These are phyloP conservation scores for Thymus mandschuricus DNA, from an alignment of 257 asterid genomes.

Conservation along the genomic window DNA sequence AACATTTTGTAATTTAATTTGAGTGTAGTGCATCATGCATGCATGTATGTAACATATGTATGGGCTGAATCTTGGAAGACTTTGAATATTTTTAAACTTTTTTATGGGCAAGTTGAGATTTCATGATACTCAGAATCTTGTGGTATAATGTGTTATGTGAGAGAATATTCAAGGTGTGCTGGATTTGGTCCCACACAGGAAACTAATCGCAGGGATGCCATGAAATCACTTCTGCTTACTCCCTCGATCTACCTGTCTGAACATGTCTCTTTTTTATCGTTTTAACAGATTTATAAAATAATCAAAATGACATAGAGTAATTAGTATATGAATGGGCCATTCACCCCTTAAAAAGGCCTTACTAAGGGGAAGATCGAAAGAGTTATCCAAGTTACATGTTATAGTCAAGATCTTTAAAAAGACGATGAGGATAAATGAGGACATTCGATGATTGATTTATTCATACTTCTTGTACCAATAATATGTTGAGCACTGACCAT, in stretches of 20 bases:
- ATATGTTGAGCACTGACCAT: no score
- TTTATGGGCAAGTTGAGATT: conserved; percentile 23
- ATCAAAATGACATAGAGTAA: no score
- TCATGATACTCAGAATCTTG: conserved; percentile 34
- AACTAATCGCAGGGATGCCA: conserved; percentile 17
- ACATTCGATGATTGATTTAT: no score
- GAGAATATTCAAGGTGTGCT: conserved; percentile 34
- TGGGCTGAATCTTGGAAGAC: conserved; percentile 35
- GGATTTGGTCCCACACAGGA: conserved; percentile 6
- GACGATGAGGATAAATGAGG: no score
- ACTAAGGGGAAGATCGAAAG: no score
- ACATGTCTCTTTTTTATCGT: no score
- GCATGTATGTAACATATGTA: not conserved
- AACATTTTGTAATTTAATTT: not conserved
- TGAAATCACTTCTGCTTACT: not conserved
- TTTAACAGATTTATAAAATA: no score
- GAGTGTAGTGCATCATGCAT: conserved; percentile 4
- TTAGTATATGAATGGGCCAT: no score
- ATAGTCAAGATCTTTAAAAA: no score
- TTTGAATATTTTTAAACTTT: not conserved
- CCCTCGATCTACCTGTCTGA: not conserved
- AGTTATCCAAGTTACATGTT: no score
- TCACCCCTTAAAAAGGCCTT: no score
- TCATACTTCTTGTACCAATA: no score
- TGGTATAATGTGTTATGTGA: conserved; percentile 2